A percentile compares a stretch with the other conserved stretches of the same genome.
Evolutionary conservation across 305 asterid species (phyloP).

Genomic region (Andrographis paniculata): DNA sequence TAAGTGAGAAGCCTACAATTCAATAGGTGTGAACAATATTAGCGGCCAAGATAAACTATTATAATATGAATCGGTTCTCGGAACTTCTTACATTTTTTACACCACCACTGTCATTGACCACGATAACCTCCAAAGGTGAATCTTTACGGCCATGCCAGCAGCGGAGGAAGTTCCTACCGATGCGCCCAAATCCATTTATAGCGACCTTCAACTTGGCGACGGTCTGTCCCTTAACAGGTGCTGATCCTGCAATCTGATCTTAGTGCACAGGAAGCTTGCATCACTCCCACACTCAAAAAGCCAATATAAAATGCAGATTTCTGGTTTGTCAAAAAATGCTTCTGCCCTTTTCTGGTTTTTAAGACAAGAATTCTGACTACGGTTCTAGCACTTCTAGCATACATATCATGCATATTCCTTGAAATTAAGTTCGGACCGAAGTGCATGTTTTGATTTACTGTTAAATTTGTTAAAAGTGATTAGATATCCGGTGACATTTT

Average conservation of each 20-base stretch:
- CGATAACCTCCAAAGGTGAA: constrained; percentile 83
- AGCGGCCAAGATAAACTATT: no score
- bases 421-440: no score
- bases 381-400: no score
- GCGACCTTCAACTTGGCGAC: constrained; percentile 88
- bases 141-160: constrained; percentile 98
- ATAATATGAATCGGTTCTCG: not conserved
- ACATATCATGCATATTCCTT: no score
- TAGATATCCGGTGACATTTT: no score
- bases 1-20: constrained; percentile 79
- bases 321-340: no score
- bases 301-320: not conserved
- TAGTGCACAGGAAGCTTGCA: constrained; percentile 9
- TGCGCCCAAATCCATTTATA: constrained; percentile 89
- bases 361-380: no score
- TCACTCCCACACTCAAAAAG: not conserved
- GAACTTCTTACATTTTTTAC: constrained; percentile 76
- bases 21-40: no score
- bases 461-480: no score
- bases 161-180: constrained; percentile 94
- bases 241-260: constrained; percentile 49
- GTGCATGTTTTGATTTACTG: no score
- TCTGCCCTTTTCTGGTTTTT: no score
- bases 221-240: constrained; percentile 52
- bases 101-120: constrained; percentile 93